phyloP scores from a whole-genome alignment of 257 asterid species.

The Salvia rosmarinus region DNA sequence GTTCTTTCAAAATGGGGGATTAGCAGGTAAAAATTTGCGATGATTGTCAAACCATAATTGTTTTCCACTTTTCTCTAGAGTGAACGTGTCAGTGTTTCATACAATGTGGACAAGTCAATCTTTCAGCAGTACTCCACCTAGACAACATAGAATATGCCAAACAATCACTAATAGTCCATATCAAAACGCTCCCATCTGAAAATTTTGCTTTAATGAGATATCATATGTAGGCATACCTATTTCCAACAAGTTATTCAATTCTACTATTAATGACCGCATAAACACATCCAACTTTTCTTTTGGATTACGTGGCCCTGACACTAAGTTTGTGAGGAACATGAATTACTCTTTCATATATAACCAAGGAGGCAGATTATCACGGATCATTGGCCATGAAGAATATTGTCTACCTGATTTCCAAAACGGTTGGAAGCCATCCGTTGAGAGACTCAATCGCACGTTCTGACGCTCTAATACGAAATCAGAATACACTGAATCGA shows the following conservation, averaged over 20 bases:
- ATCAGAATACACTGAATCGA: neutral
- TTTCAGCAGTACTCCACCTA: too few relatives aligned
- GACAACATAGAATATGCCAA: neutral
- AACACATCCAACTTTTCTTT: neutral
- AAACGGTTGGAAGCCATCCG: too few relatives aligned
- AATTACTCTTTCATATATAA: neutral
- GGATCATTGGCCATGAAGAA: too few relatives aligned
- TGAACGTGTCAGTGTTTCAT: neutral
- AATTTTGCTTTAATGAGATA: neutral
- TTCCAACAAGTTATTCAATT: neutral
- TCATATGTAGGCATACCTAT: neutral
- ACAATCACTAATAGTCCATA: conserved; percentile 1
- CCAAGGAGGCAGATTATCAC: too few relatives aligned
- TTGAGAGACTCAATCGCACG: too few relatives aligned
- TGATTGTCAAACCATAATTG: conserved; percentile 1
- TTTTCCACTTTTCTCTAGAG: neutral
- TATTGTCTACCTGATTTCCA: neutral
- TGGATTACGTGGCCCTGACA: neutral
- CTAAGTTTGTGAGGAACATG: neutral
- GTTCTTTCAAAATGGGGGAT: neutral
- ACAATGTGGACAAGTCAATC: too few relatives aligned
- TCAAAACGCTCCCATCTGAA: neutral
- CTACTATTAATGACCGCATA: neutral
- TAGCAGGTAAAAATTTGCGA: neutral
- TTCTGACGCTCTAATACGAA: neutral